Conservation (phyloP, 1,284 basidiomycete species). For the Boletus smithii region DNA sequence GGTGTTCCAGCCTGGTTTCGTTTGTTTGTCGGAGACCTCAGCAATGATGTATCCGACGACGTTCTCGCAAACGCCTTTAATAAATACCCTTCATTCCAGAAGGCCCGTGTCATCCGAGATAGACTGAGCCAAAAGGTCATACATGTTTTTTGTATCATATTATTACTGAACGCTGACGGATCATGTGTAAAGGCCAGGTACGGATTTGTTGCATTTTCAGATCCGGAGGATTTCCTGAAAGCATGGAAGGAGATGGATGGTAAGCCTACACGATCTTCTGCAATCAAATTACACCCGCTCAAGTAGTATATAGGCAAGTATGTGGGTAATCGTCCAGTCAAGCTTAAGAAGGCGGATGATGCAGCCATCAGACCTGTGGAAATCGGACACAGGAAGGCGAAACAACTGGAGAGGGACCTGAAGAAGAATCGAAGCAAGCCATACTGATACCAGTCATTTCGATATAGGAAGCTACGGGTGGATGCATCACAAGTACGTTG, state of each 20-base stretch:
- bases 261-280: conserved; percentile 35
- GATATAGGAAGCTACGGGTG: background rate
- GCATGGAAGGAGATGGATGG: conserved; percentile 99
- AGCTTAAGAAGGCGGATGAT: conserved; percentile 83
- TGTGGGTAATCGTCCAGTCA: conserved; percentile 92
- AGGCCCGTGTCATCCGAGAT: conserved; percentile 93
- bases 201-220: conserved; percentile 96
- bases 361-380: conserved; percentile 86
- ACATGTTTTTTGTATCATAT: background rate
- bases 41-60: conserved; percentile 97
- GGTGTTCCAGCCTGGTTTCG: conserved; percentile 84
- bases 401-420: conserved; percentile 73
- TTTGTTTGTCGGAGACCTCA: conserved; percentile 96
- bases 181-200: conserved; percentile 75
- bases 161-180: conserved; percentile 1
- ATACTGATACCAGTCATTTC: conserved; percentile 43
- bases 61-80: conserved; percentile 89
- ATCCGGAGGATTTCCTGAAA: conserved; percentile 96
- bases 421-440: conserved; percentile 80
- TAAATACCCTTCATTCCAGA: conserved; percentile 89
- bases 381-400: conserved; percentile 88
- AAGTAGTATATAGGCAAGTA: conserved; percentile 75
- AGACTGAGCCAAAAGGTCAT: conserved; percentile 82
- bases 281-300: conserved; percentile 6
- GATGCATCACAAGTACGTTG: conserved; percentile 29